phyloP scores from a whole-genome alignment of 2,329 filamentous ascomycete species.

The Colletotrichum sp. region DNA sequence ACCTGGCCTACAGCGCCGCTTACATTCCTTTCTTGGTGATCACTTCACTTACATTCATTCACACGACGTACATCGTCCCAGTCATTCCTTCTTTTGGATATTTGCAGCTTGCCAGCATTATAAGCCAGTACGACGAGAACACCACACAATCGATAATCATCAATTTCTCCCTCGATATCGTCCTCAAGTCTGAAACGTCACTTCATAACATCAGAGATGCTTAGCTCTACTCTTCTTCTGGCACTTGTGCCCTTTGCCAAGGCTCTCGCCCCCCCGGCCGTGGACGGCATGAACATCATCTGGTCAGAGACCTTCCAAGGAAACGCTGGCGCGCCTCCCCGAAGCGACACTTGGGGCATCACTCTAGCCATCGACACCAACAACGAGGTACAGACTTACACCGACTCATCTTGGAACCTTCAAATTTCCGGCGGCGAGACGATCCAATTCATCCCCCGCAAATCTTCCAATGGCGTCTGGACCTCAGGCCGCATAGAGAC shows the following conservation, averaged over 20 bases:
- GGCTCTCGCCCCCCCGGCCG: slow-evolving; percentile 42
- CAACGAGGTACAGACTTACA: slow-evolving; percentile 57
- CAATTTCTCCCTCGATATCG: not conserved
- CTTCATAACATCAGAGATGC: not conserved
- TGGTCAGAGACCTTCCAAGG: slow-evolving; percentile 54
- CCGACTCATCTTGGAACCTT: slow-evolving; percentile 48
- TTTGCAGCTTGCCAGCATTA: not conserved
- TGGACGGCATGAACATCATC: slow-evolving; percentile 44
- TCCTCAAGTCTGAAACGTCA: not conserved
- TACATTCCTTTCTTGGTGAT: slow-evolving; percentile 17
- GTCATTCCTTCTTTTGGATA: not conserved
- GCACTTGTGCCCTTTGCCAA: slow-evolving; percentile 25
- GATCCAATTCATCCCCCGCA: slow-evolving; percentile 55
- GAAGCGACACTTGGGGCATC: slow-evolving; percentile 46
- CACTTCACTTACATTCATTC: not conserved
- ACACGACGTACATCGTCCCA: not conserved
- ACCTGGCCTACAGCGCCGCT: slow-evolving; percentile 7
- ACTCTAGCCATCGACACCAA: slow-evolving; percentile 51
- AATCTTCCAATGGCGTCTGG: slow-evolving; percentile 46
- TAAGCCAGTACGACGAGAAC: not conserved
- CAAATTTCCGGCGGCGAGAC: slow-evolving; percentile 55
- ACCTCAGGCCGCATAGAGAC: slow-evolving; percentile 61
- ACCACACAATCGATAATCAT: not conserved
- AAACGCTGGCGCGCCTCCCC: slow-evolving; percentile 38
- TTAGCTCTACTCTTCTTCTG: slow-evolving; percentile 9